phyloP scores from a whole-genome alignment of 345 rosid species.

The Gynandropsis gynandra region DNA sequence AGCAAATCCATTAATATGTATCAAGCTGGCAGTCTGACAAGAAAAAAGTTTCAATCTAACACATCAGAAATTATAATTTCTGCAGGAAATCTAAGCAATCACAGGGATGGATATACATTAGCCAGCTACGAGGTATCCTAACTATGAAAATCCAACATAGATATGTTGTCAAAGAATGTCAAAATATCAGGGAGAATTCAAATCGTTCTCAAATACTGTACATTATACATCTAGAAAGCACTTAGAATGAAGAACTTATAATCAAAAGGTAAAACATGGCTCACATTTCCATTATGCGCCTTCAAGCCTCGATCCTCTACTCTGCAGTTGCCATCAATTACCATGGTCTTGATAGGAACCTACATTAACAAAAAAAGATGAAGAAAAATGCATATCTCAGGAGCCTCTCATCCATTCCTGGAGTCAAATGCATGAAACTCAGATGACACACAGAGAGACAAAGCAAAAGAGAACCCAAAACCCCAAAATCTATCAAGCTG shows the following conservation, averaged over 20 bases:
- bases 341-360: conserved; percentile 92
- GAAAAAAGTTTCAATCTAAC: too few species aligned
- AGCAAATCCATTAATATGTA: too few species aligned
- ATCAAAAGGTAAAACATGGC: conserved; percentile 23
- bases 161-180: too few species aligned
- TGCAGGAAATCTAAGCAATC: too few species aligned
- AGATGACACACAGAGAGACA: neutral
- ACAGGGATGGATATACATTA: too few species aligned
- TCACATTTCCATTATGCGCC: conserved; percentile 92
- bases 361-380: conserved; percentile 28
- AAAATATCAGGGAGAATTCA: too few species aligned
- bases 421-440: conserved; percentile 1
- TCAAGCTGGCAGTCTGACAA: too few species aligned
- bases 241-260: conserved; percentile 2
- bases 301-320: conserved; percentile 99
- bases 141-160: too few species aligned
- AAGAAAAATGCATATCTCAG: conserved; percentile 6
- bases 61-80: too few species aligned
- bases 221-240: conserved; percentile 3
- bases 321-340: conserved; percentile 92
- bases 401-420: conserved; percentile 1
- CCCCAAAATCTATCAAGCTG: neutral
- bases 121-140: too few species aligned
- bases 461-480: neutral
- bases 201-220: too few species aligned